Evolutionary conservation across 352 stramenopile species (phyloP).

Genomic region (Pythium volutum): DNA sequence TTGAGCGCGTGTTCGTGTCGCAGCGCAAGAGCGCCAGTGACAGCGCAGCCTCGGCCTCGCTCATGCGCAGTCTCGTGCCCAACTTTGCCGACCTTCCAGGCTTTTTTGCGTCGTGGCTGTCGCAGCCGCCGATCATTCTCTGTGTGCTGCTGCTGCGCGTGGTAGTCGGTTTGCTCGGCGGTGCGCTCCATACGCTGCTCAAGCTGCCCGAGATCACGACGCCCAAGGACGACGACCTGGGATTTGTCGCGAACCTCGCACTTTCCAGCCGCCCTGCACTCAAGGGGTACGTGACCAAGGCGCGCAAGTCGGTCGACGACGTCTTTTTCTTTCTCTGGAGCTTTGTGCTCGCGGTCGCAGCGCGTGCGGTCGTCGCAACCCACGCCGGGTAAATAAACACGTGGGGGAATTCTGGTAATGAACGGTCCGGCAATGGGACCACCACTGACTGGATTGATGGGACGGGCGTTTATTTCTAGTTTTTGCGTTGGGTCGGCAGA

Average conservation of each 20-base stretch:
- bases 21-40: slow-evolving; percentile 34
- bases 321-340: slow-evolving; percentile 74
- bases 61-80: slow-evolving; percentile 36
- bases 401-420: slow-evolving; percentile 1
- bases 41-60: slow-evolving; percentile 12
- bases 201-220: slow-evolving; percentile 60
- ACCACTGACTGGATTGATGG: no score
- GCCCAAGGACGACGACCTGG: slow-evolving; percentile 61
- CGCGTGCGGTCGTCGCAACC: slow-evolving; percentile 24
- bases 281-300: slow-evolving; percentile 68
- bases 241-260: slow-evolving; percentile 58
- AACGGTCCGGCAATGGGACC: no score
- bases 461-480: slow-evolving; percentile 11
- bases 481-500: background rate
- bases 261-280: slow-evolving; percentile 55
- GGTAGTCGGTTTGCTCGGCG: slow-evolving; percentile 38
- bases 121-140: slow-evolving; percentile 60
- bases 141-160: slow-evolving; percentile 60
- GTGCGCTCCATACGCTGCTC: slow-evolving; percentile 36
- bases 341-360: slow-evolving; percentile 46
- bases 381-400: slow-evolving; percentile 6
- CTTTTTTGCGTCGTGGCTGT: slow-evolving; percentile 49
- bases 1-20: slow-evolving; percentile 47
- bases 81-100: slow-evolving; percentile 48
- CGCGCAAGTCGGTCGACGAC: slow-evolving; percentile 69